These are phyloP conservation scores for Gaultheria prostrata DNA, from an alignment of 148 eudicot genomes.

Conservation along the genomic window DNA sequence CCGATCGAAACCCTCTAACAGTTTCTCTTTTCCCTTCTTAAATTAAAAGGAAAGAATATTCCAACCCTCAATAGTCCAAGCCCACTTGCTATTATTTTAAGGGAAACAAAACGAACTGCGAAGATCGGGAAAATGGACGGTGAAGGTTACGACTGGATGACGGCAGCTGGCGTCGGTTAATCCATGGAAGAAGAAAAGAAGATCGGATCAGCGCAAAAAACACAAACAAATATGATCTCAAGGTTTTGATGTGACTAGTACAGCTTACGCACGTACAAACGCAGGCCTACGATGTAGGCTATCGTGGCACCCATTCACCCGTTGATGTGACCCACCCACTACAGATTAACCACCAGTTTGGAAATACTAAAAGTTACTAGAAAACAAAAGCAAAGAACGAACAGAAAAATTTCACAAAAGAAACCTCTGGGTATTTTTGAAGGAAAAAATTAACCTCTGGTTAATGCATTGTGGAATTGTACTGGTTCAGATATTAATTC, in stretches of 20 bases:
- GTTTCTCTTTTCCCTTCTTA: background rate
- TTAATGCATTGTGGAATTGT: background rate
- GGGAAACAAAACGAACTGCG: background rate
- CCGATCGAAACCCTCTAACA: background rate
- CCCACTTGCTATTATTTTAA: background rate
- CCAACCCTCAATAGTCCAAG: background rate
- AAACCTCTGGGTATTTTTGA: too few relatives aligned
- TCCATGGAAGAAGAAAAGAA: conserved; percentile 7
- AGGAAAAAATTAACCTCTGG: conserved; percentile 5
- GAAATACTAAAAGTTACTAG: background rate
- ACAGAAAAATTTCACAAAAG: background rate
- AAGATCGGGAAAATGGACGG: background rate
- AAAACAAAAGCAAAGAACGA: background rate
- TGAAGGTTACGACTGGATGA: background rate
- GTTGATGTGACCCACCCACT: conserved; percentile 84
- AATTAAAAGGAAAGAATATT: background rate
- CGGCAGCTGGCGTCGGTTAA: background rate
- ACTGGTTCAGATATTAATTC: conserved; percentile 36
- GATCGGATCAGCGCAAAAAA: conserved; percentile 7
- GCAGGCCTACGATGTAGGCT: conserved; percentile 28
- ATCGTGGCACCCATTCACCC: conserved; percentile 32
- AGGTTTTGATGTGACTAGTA: conserved; percentile 30
- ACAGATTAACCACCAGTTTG: conserved; percentile 43
- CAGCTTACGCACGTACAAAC: conserved; percentile 18
- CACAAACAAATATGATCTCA: background rate